These are phyloP conservation scores for Erodium texanum DNA, from an alignment of 441 rosid genomes.

Conservation along the genomic window DNA sequence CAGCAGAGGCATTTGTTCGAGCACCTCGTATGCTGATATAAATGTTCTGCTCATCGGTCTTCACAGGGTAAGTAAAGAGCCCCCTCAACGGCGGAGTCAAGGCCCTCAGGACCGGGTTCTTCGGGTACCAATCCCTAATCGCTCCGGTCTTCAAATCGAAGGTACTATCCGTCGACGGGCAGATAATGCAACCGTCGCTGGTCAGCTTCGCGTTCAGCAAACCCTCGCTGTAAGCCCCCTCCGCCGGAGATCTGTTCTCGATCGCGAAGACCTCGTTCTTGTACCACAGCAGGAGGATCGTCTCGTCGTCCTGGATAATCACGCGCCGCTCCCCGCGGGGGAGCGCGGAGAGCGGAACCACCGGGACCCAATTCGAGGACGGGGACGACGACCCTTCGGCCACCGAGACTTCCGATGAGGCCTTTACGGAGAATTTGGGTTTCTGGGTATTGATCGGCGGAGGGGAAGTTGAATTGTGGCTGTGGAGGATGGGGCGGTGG, in stretches of 20 bases:
- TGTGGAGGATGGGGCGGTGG: background rate
- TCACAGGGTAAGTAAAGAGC: slow-evolving; percentile 57
- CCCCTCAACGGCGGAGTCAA: slow-evolving; percentile 72
- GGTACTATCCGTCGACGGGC: slow-evolving; percentile 84
- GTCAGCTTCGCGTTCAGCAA: slow-evolving; percentile 90
- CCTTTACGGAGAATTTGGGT: background rate
- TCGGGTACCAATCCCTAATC: slow-evolving; percentile 80
- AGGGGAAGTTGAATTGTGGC: background rate
- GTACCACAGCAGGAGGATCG: slow-evolving; percentile 80
- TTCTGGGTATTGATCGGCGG: background rate
- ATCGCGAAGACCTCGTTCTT: slow-evolving; percentile 74
- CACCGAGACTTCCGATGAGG: slow-evolving; percentile 27
- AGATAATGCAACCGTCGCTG: slow-evolving; percentile 78
- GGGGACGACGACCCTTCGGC: slow-evolving; percentile 31
- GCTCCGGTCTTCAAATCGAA: slow-evolving; percentile 70
- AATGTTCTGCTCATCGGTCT: slow-evolving; percentile 65
- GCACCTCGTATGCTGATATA: slow-evolving; percentile 46
- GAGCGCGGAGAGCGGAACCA: slow-evolving; percentile 76
- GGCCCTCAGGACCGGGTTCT: slow-evolving; percentile 71
- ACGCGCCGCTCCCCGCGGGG: slow-evolving; percentile 87
- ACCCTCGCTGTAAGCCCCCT: slow-evolving; percentile 90
- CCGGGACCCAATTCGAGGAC: slow-evolving; percentile 70
- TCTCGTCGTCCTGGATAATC: slow-evolving; percentile 73
- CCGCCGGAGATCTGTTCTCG: slow-evolving; percentile 92
- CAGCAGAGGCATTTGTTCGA: slow-evolving; percentile 54